Base-by-base conservation (phyloP, 2,329 filamentous ascomycete genomes). In the Apiospora arundinis region DNA sequence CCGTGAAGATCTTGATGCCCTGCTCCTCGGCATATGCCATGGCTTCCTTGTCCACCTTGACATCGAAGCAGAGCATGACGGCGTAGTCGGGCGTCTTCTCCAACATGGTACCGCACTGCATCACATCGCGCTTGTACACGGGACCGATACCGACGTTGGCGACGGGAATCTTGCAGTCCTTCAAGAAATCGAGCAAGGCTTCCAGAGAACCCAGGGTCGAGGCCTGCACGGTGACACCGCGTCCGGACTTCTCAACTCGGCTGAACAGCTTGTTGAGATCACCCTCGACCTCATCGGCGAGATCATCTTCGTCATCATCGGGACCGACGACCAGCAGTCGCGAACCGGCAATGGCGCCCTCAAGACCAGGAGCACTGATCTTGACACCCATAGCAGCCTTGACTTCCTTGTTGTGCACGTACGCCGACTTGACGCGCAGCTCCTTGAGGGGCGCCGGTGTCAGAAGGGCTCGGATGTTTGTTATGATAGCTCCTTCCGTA, bases 21-120 rank as follows among this genome's bases (percentile, higher is more conserved):
- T 97, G 91, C 71, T 98, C 95, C 23, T 98, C 94, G 14, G 96
- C 96, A 78, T 98, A 97, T 12, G 90, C 88, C 75, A 92, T 91
- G 0, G 96, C 96, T 80, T 99, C 96, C 83, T 97, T 98, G 85
- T 99, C 96, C 21, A 99, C 94, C 86, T 98, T 98, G 84, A 99
- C 96, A 82, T 99, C 97, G 88, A 99, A 99, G 82, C 96, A 98
- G 68, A 99, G 91, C 96, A 99, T 99, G 81, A 98, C 94, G n/a
- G 96, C 96, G 77, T 92, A 97, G 80, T 99, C 95, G 75, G 94
- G 94, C 21, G 92, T 89, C 85, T 98, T 98, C 84, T 99, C 96
- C 78, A 98, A 82, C 96, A 99, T 99, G 76, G 94, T 93, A 79
- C 94, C 95, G 86, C 94, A 89, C 91, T 92, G 95, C 89, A 98